Evolutionary conservation across 2,329 filamentous ascomycete genomes (phyloP).

Genomic region (Alternaria viburni): DNA sequence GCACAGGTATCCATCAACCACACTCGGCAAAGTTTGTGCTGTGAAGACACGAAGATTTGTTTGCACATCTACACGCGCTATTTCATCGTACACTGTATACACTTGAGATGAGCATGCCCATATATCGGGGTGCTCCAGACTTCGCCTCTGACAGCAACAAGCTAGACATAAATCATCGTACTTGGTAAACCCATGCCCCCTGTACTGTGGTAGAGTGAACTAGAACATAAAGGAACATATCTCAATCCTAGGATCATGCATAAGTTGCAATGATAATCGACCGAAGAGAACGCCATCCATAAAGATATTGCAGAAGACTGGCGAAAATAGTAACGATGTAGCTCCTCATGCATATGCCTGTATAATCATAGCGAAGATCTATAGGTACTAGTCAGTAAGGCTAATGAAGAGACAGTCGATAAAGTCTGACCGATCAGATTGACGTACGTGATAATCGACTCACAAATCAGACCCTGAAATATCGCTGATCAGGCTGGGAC

Average conservation of each 20-base stretch:
- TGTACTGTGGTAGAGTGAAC: background rate
- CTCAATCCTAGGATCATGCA: background rate
- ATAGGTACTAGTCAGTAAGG: background rate
- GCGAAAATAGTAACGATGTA: background rate
- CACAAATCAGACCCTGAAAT: background rate
- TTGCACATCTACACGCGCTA: background rate
- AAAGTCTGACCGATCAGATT: background rate
- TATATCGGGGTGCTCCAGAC: background rate
- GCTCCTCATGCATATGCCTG: background rate
- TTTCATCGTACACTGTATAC: background rate
- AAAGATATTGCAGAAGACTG: background rate
- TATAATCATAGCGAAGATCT: background rate
- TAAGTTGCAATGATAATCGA: background rate
- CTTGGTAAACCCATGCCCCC: background rate
- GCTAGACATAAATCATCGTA: background rate
- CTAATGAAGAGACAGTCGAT: background rate
- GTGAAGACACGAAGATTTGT: background rate
- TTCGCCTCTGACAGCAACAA: background rate
- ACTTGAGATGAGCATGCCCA: background rate
- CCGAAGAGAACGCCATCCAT: background rate
- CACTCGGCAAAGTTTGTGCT: background rate
- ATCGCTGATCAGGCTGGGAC: background rate
- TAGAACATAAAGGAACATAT: background rate
- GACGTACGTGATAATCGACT: background rate
- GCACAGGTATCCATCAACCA: background rate